Conservation (phyloP, 305 asterid species). For the Fraxinus ornus region DNA sequence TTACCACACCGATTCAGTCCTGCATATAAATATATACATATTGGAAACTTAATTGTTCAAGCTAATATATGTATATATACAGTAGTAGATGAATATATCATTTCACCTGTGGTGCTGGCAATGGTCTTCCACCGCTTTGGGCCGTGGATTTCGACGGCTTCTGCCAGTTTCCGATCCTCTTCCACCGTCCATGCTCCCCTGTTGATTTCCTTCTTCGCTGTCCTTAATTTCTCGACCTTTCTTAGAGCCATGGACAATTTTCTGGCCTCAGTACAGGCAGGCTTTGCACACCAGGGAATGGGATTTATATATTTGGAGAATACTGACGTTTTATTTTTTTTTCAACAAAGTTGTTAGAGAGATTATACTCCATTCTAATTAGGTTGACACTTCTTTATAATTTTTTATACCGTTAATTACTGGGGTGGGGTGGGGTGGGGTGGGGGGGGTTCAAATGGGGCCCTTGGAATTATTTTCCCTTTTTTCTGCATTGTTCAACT, state of each 20-base stretch:
- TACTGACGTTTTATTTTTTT: not conserved
- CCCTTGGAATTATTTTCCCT: no score
- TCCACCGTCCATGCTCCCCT: constrained; percentile 61
- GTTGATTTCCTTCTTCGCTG: constrained; percentile 34
- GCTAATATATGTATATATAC: not conserved
- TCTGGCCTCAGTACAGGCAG: not conserved
- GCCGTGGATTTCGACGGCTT: constrained; percentile 39
- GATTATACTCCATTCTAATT: no score
- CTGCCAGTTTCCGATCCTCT: constrained; percentile 53
- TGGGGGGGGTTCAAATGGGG: no score
- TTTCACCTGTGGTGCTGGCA: constrained; percentile 51
- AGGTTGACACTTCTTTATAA: no score
- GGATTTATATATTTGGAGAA: not conserved
- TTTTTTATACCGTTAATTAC: no score
- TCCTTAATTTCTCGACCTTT: constrained; percentile 6
- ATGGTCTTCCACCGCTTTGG: constrained; percentile 47
- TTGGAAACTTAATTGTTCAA: not conserved
- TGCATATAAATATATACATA: constrained; percentile 3
- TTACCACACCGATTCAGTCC: constrained; percentile 49
- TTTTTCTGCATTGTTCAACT: no score
- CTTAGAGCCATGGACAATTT: constrained; percentile 20
- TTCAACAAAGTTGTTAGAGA: no score
- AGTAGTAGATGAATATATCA: not conserved
- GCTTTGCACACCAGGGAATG: not conserved
- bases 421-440: no score